Base-by-base conservation (phyloP, 1,139 yeast species). In the Geotrichum reessii region DNA sequence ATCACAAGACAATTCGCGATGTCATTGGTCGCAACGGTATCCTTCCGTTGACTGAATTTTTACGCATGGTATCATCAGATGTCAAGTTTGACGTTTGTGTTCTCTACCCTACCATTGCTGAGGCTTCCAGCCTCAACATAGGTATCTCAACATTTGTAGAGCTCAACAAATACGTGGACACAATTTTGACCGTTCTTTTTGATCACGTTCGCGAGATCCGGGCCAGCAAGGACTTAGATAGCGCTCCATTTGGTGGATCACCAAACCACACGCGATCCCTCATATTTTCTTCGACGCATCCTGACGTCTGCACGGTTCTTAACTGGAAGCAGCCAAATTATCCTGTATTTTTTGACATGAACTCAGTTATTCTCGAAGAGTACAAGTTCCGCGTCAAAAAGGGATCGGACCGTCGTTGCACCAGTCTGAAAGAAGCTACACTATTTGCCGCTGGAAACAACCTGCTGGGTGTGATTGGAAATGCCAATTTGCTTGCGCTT, bases 261-360 rank as follows among this genome's bases (percentile, higher is more conserved):
- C 57, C 58, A 8, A 59, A 59, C 49, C 58, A 61, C 14, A 75
- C 77, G 37, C 77, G 96, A 60, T 84, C 93, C 0, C 76, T 93
- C 42, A 84, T 92, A 7, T 87, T 93, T 72, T 82, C 95, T 19
- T 89, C 97, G 0, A 83, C 90, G 55, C 91, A 91, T 71, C 87
- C 97, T 37, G 82, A 85, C 55, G 89, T 91, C 21, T 93, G 99
- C 73, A 90, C 96, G 21, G 87, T 90, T 54, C 77, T 93, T 65
- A 93, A 93, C 72, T 93, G 99, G 99, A 93, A 93, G 73, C 99
- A 93, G 73, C 99, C 99, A 4, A 93, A 92, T 72, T 93, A 87
- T 73, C 97, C 99, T 0, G 98, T 93, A 0, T 86, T 93, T 65
- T 87, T 88, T 73, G 82, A 85, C 56, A 83, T 92, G 82, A 86